Base-by-base conservation (phyloP, 306 rosid genomes). In the Aeschynomene evenia region DNA sequence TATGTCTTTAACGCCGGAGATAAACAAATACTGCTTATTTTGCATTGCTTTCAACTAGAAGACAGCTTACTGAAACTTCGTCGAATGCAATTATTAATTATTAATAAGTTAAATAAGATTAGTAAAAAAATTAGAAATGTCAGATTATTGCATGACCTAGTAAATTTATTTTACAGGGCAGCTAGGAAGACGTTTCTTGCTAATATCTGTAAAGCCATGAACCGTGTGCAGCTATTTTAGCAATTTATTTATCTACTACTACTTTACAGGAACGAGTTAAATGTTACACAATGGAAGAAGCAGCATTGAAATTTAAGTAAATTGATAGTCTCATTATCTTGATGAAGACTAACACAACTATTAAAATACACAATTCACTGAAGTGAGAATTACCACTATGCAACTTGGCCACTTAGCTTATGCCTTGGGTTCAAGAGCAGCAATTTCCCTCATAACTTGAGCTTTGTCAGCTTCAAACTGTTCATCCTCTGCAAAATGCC, bases 391-490 rank as follows among this genome's bases (percentile, higher is more conserved):
- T 46, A 31, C 54, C 64, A 49, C 66, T 50, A 56, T 40, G 62
- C 59, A 52, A 69, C 63, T 53, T 70, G 71, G 71, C 75, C 45
- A 49, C 40, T 19, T 18, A 11, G 54, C 54, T 88, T 66, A 83
- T 20, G 84, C 3, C 74, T 70, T 80, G 21, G 74, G 87, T 76
- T 87, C 95, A 72, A 88, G 85, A 60, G 95, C 81, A 31, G 91
- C 92, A 63, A 94, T 94, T 87, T 94, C 99, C 79, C 68, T 86
- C 88, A 89, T 91, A 56, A 94, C 97, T 66, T 91, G 99, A 75
- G 91, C 96, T 75, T 94, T 94, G 81, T 94, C 99, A 15, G 99
- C 91, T 81, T 94, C 99, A 68, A 94, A 94, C 70, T 89, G 96
- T 77, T 87, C 87, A 73, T 94, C 99, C 88, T 91, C 99, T 94